Evolutionary conservation across 2,329 filamentous ascomycete species (phyloP).

Genomic region (Alternaria metachromatica): DNA sequence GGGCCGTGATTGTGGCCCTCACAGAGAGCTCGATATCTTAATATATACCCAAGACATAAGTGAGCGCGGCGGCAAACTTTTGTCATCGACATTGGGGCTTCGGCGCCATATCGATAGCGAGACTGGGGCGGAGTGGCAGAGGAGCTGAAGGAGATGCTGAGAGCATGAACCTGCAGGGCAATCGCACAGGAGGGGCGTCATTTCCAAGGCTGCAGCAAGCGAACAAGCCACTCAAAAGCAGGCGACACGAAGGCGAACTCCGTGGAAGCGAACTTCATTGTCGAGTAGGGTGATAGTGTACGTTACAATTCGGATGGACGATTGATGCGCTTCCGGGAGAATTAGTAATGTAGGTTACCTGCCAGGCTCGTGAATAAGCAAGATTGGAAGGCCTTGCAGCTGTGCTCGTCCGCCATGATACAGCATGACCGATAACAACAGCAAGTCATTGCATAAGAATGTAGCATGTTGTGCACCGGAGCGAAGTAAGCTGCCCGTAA

Average conservation of each 20-base stretch:
- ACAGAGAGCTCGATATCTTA: background rate
- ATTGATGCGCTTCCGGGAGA: slow-evolving; percentile 9
- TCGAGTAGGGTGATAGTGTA: slow-evolving; percentile 8
- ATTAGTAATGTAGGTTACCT: slow-evolving; percentile 18
- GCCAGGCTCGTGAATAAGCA: slow-evolving; percentile 16
- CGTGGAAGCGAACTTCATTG: background rate
- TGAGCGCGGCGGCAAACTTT: slow-evolving; percentile 1
- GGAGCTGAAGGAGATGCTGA: slow-evolving; percentile 10
- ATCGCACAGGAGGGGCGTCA: slow-evolving; percentile 1
- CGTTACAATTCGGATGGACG: slow-evolving; percentile 2
- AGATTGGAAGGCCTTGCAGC: background rate
- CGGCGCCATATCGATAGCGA: slow-evolving; percentile 1
- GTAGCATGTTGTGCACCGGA: background rate
- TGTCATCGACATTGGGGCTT: slow-evolving; percentile 10
- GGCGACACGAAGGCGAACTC: slow-evolving; percentile 7
- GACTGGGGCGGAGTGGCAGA: slow-evolving; percentile 3
- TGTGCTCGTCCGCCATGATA: background rate
- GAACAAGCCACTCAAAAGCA: background rate
- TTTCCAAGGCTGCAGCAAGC: slow-evolving; percentile 11
- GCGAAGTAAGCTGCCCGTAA: background rate
- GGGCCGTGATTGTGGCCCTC: background rate
- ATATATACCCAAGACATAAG: slow-evolving; percentile 2
- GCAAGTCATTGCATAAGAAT: background rate
- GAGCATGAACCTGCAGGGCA: slow-evolving; percentile 7
- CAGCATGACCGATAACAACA: background rate